These are phyloP conservation scores for Pyricularia grisea DNA, from an alignment of 2,329 filamentous ascomycete species.

Conservation along the genomic window DNA sequence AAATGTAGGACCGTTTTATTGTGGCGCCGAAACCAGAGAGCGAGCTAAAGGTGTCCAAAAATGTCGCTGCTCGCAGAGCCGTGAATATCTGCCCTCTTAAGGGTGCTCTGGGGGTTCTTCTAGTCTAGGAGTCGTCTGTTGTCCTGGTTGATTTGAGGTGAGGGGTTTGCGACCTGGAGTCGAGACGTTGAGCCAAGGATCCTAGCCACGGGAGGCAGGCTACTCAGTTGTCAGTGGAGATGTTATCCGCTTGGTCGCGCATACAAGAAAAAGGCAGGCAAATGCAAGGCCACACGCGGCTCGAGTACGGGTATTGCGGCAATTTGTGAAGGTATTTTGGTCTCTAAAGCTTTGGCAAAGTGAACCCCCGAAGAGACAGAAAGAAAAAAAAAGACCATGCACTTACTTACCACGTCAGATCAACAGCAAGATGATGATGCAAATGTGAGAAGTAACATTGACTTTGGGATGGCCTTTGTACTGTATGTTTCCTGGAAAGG, in stretches of 20 bases:
- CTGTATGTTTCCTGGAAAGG: background rate
- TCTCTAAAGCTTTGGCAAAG: background rate
- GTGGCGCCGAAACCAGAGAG: background rate
- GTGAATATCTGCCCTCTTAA: background rate
- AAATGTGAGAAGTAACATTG: background rate
- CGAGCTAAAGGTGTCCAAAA: background rate
- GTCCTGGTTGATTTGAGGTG: background rate
- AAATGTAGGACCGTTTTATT: background rate
- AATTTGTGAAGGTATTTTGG: background rate
- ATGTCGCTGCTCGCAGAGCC: background rate
- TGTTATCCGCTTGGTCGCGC: background rate
- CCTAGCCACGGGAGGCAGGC: background rate
- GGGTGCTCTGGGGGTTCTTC: background rate
- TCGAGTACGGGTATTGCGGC: background rate
- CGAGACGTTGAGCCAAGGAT: background rate
- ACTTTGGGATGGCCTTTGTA: background rate
- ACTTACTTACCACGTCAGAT: background rate
- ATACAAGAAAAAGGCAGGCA: background rate
- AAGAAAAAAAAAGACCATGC: background rate
- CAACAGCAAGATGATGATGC: background rate
- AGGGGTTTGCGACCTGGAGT: constrained; percentile 7
- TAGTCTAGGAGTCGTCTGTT: background rate
- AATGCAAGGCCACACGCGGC: background rate
- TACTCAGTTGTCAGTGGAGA: background rate
- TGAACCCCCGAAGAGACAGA: background rate